Evolutionary conservation across 106 monocot genomes (phyloP), one percentile per base, ranked within the genome.

Genomic region (Allium cepa): DNA sequence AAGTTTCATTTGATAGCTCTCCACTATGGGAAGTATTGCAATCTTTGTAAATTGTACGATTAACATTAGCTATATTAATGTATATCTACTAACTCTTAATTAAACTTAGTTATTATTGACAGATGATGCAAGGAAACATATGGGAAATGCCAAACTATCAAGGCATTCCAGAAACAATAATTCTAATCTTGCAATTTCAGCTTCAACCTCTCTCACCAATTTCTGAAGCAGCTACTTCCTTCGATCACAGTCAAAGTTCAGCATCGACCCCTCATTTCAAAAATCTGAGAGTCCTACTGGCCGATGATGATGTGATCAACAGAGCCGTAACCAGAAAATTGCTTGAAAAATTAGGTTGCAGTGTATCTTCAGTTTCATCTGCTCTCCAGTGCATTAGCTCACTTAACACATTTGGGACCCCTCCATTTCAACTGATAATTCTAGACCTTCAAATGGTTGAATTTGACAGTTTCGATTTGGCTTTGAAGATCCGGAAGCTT

Each of bases 81-180:
- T 55, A 11, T 55, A 15, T 55, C 53, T 8, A 15, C 53, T 55
- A 11, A 8, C 11, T 8, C 15, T 55, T 55, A 15, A 7, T 55
- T 55, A 15, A 7, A 55, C 53, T 49, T 49, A 64, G 49, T 17
- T 64, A 17, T 11, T 64, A 17, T 3, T 48, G n/a, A 64, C 80
- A 90, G 90, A 76, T 83, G 83, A 86, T 90, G 90, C 83, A 90
- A 59, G 90, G 90, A 15, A 81, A 90, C 57, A 79, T 90, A 48
- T 81, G 90, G 83, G 79, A 62, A 5, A 62, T 83, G 49, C 72
- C 76, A 16, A 79, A 82, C 51, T 59, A 67, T 11, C 64, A 70
- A 50, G 88, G 84, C 2, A 49, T 66, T 11, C 62, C 68, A 7
- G 71, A 78, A 66, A 76, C 75, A 56, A 78, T 78, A 62, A 83